Evolutionary conservation across 1,284 basidiomycete species (phyloP), one percentile per base, ranked within the genome.

Genomic region (Sanghuangporus baumii): DNA sequence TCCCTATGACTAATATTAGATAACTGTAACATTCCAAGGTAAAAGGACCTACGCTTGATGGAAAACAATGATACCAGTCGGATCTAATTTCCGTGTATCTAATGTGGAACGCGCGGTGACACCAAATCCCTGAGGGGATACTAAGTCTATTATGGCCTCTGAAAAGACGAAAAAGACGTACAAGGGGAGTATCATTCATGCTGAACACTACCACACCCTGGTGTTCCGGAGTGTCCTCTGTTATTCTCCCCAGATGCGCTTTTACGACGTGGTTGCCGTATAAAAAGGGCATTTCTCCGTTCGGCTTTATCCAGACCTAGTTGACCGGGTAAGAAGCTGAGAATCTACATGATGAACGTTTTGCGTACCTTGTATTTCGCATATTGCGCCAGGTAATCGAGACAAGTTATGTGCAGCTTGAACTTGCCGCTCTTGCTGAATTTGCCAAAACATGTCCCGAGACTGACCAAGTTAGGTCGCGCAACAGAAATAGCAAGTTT

Each of bases 211-310:
- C 94, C 1, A 99, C 97, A 63, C 97, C 97, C 71, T 98, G 96
- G 74, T 99, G 97, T 72, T 99, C 97, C 12, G 96, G 96, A 4
- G 96, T 98, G 72, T 99, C 97, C 74, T 99, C 97, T 59, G 97
- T 98, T 73, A 99, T 98, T 69, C 96, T 85, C n/a, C 97, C 96
- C 31, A 99, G 81, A 75, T 99, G 97, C 36, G 97, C 97, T 78
- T 99, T 99, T 67, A 98, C 86, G 65, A 99, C 91, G 78, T 99
- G 96, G 74, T 99, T 99, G 62, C 97, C 97, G 72, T 99, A 99
- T 57, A 99, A 78, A 81, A 98, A 99, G 2, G 97, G 97, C 86
- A 99, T 94, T 78, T 99, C 97, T 71, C 97, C 97, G 67, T 99
- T 97, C 14, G 96, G 91, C 76, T 99, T 99, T 75, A 99, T 96